A percentile compares a stretch with the other conserved stretches of the same genome.
Evolutionary conservation across 2,329 filamentous ascomycete genomes (phyloP).

Genomic region (Penicillium thymicola): DNA sequence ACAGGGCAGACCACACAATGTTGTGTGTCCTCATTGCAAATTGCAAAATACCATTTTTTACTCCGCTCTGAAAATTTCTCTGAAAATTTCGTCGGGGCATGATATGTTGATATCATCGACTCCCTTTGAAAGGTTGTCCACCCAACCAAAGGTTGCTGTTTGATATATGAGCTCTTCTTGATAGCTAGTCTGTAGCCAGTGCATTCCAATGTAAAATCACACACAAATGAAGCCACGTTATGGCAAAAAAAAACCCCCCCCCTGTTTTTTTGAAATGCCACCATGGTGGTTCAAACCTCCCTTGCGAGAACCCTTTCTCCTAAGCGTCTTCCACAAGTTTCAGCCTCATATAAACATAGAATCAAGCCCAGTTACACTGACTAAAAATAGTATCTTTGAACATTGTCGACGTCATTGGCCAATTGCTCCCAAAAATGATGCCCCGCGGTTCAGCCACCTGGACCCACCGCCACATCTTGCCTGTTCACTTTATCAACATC

Average conservation of each 20-base stretch:
- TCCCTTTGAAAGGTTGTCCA: not conserved
- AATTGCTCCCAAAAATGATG: constrained; percentile 1
- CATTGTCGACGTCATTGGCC: not conserved
- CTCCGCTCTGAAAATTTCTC: not conserved
- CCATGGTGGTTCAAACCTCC: not conserved
- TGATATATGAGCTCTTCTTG: not conserved
- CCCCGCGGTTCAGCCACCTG: constrained; percentile 1
- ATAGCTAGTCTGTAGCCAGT: no score
- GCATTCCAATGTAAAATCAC: not conserved
- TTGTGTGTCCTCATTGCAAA: not conserved
- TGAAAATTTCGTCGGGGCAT: not conserved
- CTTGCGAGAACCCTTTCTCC: not conserved
- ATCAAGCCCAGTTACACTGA: not conserved
- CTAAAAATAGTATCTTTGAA: constrained; percentile 6
- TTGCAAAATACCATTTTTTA: no score
- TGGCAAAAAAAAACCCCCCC: no score
- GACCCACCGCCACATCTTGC: constrained; percentile 6
- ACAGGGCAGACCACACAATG: not conserved
- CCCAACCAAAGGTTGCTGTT: no score
- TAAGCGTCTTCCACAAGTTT: not conserved
- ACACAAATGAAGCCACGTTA: not conserved
- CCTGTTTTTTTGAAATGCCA: not conserved
- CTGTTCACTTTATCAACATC: not conserved
- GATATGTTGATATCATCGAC: not conserved
- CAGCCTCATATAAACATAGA: not conserved